Evolutionary conservation across 1,284 basidiomycete genomes (phyloP).

Genomic region (Athelia psychrophila): DNA sequence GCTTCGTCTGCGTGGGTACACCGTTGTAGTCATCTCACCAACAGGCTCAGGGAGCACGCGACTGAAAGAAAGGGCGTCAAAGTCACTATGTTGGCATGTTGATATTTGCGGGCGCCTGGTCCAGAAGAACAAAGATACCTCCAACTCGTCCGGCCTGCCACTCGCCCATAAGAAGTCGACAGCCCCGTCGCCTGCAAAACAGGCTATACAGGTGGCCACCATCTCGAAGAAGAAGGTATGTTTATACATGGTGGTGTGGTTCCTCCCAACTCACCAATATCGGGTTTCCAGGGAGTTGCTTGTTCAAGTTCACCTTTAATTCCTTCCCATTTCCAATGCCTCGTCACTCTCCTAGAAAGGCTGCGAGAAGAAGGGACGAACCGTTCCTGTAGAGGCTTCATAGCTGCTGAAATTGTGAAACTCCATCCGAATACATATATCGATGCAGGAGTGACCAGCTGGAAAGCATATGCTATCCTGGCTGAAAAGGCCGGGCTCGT

Average conservation of each 20-base stretch:
- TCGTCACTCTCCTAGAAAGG: too few relatives aligned
- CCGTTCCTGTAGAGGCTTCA: background rate
- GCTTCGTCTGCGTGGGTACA: conserved; percentile 37
- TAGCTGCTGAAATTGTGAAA: background rate
- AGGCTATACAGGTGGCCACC: too few relatives aligned
- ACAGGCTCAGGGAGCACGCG: conserved; percentile 18
- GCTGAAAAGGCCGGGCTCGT: conserved; percentile 22
- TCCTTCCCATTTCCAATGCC: too few relatives aligned
- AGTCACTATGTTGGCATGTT: conserved; percentile 4
- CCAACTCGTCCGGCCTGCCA: background rate
- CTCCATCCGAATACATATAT: background rate
- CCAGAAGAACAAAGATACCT: background rate
- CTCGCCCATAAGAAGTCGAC: too few relatives aligned
- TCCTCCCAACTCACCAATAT: too few relatives aligned
- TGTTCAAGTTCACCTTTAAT: too few relatives aligned
- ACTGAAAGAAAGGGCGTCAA: conserved; percentile 5
- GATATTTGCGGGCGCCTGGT: background rate
- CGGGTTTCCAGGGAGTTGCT: too few relatives aligned
- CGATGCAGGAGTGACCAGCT: background rate
- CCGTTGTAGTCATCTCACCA: conserved; percentile 36
- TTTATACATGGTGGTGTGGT: too few relatives aligned
- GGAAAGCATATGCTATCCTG: conserved; percentile 18
- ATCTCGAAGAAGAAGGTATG: too few relatives aligned
- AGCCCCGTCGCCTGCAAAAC: too few relatives aligned
- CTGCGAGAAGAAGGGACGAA: background rate